Base-by-base conservation (phyloP, 495 filamentous ascomycete species). In the Bacidia rubella region DNA sequence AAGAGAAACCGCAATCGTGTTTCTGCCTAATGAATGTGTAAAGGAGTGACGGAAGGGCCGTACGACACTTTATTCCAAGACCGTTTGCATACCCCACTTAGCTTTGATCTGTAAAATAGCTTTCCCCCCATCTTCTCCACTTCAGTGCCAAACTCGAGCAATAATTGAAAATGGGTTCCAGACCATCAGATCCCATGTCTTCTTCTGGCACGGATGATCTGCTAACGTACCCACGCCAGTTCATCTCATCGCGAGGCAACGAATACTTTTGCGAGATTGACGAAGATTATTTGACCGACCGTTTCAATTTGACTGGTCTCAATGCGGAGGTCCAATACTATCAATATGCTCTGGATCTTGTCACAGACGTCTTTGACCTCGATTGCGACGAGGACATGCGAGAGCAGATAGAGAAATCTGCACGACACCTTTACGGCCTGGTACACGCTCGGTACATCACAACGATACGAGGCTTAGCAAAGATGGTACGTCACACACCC, bases 221-320 rank as follows among this genome's bases (percentile, higher is more conserved):
- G 22, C 20, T 25, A 15, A 29, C 47, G 27, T 50, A 25, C 15
- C 19, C 0, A 19, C 19, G 17, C 43, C 55, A 95, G 92, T 99
- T 99, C 72, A 95, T 96, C 55, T 94, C 89, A 1, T 95, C 89
- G 3, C 80, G 92, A 19, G 92, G 92, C 54, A 96, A 99, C 70
- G 92, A 99, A 65, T 99, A 99, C 68, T 99, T 96, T 59, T 99
- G 92, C 75, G 92, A 99, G 61, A 96, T 99, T 54, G 92, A 99
- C 66, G 92, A 99, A 66, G 92, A 99, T 56, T 99, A 99, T 65
- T 74, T 99, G 17, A 97, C 90, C 47, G 92, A 99, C 65, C 83
- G 92, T 39, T 99, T 99, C 75, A 99, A 99, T 66, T 74, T 99
- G 27, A 99, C 92, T 11, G 92, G 90, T 40, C 78, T 99, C 27